Conservation (phyloP, 352 stramenopile genomes). For the Blastocystis sp. region DNA sequence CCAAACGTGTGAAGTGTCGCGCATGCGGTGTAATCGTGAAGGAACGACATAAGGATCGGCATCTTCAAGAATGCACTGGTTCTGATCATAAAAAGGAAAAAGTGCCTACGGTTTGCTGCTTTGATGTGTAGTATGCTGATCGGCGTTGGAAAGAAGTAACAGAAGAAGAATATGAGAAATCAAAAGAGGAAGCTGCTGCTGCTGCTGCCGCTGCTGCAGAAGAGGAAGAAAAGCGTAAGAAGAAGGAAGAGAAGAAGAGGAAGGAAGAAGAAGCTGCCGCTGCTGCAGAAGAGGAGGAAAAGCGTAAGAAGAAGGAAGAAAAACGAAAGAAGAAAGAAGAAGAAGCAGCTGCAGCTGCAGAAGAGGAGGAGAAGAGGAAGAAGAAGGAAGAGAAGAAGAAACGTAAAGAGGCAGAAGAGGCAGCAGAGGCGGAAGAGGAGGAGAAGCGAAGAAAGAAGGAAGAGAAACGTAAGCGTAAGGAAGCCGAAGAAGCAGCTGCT, state of each 20-base stretch:
- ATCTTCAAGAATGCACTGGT: not conserved
- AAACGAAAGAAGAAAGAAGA: not conserved
- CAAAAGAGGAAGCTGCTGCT: not conserved
- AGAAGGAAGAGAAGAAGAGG: not conserved
- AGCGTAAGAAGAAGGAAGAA: not conserved
- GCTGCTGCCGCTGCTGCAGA: not conserved
- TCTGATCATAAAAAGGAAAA: not conserved
- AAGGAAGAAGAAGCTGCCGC: not conserved
- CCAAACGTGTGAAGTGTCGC: conserved; percentile 5
- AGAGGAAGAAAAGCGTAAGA: conserved; percentile 8
- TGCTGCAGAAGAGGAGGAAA: not conserved
- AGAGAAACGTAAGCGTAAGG: not conserved
- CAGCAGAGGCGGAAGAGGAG: not conserved
- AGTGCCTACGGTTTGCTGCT: not conserved
- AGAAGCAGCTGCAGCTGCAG: not conserved
- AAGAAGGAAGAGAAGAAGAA: not conserved
- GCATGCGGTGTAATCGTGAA: not conserved
- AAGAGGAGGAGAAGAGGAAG: conserved; percentile 16
- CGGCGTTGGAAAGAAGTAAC: conserved; percentile 21
- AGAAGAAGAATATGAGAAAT: conserved; percentile 1
- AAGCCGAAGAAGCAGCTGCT: not conserved
- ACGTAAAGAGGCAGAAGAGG: not conserved
- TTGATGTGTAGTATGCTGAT: conserved; percentile 16
- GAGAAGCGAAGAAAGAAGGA: not conserved
- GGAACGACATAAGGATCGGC: conserved; percentile 12